phyloP scores from a whole-genome alignment of 352 stramenopile genomes.

The Pythium sukuiense region DNA sequence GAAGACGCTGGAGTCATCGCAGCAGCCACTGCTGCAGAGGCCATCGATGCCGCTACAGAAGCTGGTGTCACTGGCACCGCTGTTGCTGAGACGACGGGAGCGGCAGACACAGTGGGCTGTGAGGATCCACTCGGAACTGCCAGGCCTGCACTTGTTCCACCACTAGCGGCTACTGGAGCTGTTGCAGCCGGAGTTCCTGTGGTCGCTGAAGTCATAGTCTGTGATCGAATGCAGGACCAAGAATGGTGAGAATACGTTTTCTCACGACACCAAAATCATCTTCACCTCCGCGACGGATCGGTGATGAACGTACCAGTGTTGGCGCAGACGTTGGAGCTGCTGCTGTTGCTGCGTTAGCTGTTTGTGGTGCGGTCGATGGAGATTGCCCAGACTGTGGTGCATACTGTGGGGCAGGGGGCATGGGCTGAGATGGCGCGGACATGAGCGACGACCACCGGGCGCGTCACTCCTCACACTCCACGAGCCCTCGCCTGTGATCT shows the following conservation, averaged over 20 bases:
- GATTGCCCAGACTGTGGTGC: conserved; percentile 37
- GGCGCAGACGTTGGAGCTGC: conserved; percentile 4
- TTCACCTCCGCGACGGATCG: no score
- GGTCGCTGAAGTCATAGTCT: conserved; percentile 26
- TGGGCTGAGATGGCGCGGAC: conserved; percentile 66
- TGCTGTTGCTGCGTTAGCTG: conserved; percentile 14
- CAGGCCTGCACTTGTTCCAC: conserved; percentile 11
- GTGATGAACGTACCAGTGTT: neutral
- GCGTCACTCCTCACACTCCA: conserved; percentile 3
- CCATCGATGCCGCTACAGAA: neutral
- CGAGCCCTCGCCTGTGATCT: neutral
- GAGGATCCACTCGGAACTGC: conserved; percentile 19
- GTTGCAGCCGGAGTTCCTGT: conserved; percentile 16
- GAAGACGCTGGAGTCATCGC: neutral
- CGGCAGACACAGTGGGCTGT: conserved; percentile 18
- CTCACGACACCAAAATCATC: neutral
- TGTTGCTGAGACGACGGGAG: neutral
- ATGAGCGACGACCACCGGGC: conserved; percentile 34
- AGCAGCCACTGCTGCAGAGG: neutral
- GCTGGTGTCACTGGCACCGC: neutral
- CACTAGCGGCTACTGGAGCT: conserved; percentile 4
- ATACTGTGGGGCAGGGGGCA: conserved; percentile 77
- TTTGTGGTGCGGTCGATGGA: conserved; percentile 37
- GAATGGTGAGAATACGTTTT: neutral
- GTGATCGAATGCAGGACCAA: neutral